phyloP scores from a whole-genome alignment of 495 filamentous ascomycete species.

The Saxispiralis lemnorum region DNA sequence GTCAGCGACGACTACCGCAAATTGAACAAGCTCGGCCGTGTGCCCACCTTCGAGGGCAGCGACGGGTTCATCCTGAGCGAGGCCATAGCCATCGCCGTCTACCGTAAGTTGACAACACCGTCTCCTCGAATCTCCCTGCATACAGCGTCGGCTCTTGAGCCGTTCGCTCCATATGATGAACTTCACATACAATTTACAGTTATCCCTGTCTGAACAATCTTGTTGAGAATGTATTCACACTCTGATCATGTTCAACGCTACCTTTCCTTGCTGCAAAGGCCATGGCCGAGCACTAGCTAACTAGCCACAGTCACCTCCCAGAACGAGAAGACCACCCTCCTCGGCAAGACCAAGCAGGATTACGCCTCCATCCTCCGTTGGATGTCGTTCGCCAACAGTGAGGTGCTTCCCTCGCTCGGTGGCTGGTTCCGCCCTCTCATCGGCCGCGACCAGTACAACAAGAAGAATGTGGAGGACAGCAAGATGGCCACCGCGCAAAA shows the following conservation, averaged over 20 bases:
- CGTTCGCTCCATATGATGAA: constrained; percentile 50
- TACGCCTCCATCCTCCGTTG: constrained; percentile 90
- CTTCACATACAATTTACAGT: constrained; percentile 52
- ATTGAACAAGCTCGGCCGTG: constrained; percentile 70
- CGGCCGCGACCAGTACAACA: constrained; percentile 79
- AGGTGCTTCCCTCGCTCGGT: constrained; percentile 58
- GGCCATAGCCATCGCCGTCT: constrained; percentile 89
- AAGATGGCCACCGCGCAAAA: constrained; percentile 48
- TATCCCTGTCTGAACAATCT: constrained; percentile 95
- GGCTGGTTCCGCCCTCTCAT: constrained; percentile 79
- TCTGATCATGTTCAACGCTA: constrained; percentile 32
- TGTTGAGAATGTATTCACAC: constrained; percentile 57
- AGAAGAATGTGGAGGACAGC: constrained; percentile 79
- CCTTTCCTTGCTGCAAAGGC: not conserved
- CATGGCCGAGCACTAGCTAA: not conserved
- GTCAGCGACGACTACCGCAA: constrained; percentile 59
- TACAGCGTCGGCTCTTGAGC: too few species aligned
- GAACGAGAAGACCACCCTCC: constrained; percentile 97
- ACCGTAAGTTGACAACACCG: constrained; percentile 49
- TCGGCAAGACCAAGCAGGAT: constrained; percentile 99
- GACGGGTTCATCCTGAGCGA: constrained; percentile 85
- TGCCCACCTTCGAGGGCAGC: constrained; percentile 79
- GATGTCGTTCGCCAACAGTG: constrained; percentile 83
- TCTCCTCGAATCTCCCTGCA: not conserved
- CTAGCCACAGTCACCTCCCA: constrained; percentile 68